phyloP scores from a whole-genome alignment of 768 basidiomycete species.

The Russula abietina region DNA sequence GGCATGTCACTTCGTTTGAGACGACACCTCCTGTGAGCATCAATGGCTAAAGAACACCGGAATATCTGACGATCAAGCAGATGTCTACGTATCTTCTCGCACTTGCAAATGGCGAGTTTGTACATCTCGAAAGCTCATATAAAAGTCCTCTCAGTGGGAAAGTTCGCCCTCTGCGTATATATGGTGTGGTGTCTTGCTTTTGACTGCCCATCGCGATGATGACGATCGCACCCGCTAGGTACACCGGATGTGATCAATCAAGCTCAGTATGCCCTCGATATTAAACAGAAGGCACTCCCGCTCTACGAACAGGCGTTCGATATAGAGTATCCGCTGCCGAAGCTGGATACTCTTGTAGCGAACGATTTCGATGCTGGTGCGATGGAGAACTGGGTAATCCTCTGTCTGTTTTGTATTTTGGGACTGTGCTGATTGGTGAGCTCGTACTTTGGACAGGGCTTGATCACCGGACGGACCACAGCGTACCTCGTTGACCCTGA shows the following conservation, averaged over 20 bases:
- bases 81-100: constrained; percentile 91
- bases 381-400: constrained; percentile 82
- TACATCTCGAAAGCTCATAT: constrained; percentile 67
- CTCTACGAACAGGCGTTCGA: constrained; percentile 92
- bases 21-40: constrained; percentile 60
- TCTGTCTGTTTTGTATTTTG: neutral
- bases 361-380: constrained; percentile 85
- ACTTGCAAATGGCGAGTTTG: constrained; percentile 76
- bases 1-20: constrained; percentile 81
- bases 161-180: constrained; percentile 76
- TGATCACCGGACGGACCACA: constrained; percentile 84
- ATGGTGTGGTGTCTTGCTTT: constrained; percentile 44
- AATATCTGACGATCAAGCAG: constrained; percentile 24
- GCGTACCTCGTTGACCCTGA: constrained; percentile 77
- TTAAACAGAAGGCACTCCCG: constrained; percentile 75
- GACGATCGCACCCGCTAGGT: constrained; percentile 38
- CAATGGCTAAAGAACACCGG: neutral
- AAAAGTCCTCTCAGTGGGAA: constrained; percentile 74
- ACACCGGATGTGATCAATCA: constrained; percentile 80
- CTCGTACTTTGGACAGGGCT: constrained; percentile 39
- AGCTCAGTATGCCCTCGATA: constrained; percentile 80
- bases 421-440: neutral
- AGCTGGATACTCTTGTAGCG: constrained; percentile 89
- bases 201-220: constrained; percentile 2
- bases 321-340: constrained; percentile 87